A percentile compares a stretch with the other conserved stretches of the same genome.
These are phyloP conservation scores for Neoboletus brunneissimus DNA, from an alignment of 768 basidiomycete genomes.

Conservation along the genomic window DNA sequence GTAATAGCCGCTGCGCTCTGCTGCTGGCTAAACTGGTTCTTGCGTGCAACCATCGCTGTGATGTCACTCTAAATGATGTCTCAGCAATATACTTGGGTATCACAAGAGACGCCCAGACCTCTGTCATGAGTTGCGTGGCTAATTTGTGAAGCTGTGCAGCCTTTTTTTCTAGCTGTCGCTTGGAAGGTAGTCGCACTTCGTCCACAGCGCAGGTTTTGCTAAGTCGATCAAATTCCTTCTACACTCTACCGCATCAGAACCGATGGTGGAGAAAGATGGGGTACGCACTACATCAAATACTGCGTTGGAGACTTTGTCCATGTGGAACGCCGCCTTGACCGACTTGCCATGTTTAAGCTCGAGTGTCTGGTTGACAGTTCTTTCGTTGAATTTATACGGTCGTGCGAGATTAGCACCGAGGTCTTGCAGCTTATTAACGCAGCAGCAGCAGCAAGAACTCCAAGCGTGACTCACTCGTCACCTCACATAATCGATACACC, in stretches of 20 bases:
- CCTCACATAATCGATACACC: slow-evolving; percentile 81
- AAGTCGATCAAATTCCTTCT: slow-evolving; percentile 77
- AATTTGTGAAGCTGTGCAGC: slow-evolving; percentile 57
- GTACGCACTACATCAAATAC: slow-evolving; percentile 56
- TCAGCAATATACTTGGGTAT: slow-evolving; percentile 9
- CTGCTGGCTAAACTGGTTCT: slow-evolving; percentile 42
- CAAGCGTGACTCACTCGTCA: slow-evolving; percentile 56
- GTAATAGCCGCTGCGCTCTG: slow-evolving; percentile 36
- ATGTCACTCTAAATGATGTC: slow-evolving; percentile 65
- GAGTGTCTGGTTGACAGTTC: slow-evolving; percentile 60
- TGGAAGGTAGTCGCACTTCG: slow-evolving; percentile 64
- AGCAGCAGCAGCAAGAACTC: background rate
- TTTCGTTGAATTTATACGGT: slow-evolving; percentile 71
- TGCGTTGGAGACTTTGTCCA: slow-evolving; percentile 88
- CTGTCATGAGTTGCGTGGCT: slow-evolving; percentile 64
- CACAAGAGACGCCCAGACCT: slow-evolving; percentile 47
- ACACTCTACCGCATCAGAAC: slow-evolving; percentile 13
- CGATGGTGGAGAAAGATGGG: background rate
- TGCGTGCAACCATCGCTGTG: slow-evolving; percentile 70
- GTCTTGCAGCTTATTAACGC: slow-evolving; percentile 38
- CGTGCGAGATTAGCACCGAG: slow-evolving; percentile 52
- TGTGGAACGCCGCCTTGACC: slow-evolving; percentile 49
- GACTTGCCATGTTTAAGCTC: slow-evolving; percentile 78
- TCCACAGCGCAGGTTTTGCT: slow-evolving; percentile 43
- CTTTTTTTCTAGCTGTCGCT: slow-evolving; percentile 65